A percentile compares a stretch with the other conserved stretches of the same genome.
These are phyloP conservation scores for Wakefieldia striispora DNA, from an alignment of 768 basidiomycete species.

Conservation along the genomic window DNA sequence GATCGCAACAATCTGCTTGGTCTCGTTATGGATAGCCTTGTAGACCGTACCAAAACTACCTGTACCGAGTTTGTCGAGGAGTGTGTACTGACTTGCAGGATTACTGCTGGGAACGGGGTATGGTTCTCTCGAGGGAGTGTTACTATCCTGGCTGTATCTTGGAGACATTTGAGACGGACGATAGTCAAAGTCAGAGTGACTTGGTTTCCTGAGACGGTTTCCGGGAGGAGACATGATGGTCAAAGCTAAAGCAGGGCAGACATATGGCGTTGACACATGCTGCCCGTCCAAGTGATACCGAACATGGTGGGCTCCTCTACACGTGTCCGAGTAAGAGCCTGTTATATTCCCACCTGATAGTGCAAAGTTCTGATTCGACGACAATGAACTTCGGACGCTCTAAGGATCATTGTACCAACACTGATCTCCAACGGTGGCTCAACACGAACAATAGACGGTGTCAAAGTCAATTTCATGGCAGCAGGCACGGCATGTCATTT, in stretches of 20 bases:
- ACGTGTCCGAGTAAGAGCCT: constrained; percentile 22
- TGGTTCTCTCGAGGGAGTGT: constrained; percentile 49
- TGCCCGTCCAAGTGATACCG: constrained; percentile 5
- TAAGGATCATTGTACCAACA: no score
- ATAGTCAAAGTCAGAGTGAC: constrained; percentile 36
- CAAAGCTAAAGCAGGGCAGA: constrained; percentile 15
- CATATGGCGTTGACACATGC: constrained; percentile 17
- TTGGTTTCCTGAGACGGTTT: constrained; percentile 39
- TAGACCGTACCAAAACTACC: constrained; percentile 97
- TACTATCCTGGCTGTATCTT: constrained; percentile 38
- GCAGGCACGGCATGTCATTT: constrained; percentile 33
- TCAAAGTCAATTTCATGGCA: constrained; percentile 6
- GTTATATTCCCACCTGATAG: constrained; percentile 2
- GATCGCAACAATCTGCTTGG: constrained; percentile 93
- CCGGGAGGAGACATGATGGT: constrained; percentile 43
- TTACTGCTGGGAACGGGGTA: constrained; percentile 73
- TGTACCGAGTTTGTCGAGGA: constrained; percentile 95
- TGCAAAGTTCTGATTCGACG: neutral
- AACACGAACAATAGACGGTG: neutral
- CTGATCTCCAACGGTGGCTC: neutral
- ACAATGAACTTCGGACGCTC: no score
- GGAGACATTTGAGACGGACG: constrained; percentile 47
- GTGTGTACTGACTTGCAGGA: constrained; percentile 86
- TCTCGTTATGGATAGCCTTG: constrained; percentile 94
- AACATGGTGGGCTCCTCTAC: constrained; percentile 18